A percentile compares a stretch with the other conserved stretches of the same genome.
Evolutionary conservation across 2,329 filamentous ascomycete species (phyloP).

Genomic region (Colletotrichum sp.): DNA sequence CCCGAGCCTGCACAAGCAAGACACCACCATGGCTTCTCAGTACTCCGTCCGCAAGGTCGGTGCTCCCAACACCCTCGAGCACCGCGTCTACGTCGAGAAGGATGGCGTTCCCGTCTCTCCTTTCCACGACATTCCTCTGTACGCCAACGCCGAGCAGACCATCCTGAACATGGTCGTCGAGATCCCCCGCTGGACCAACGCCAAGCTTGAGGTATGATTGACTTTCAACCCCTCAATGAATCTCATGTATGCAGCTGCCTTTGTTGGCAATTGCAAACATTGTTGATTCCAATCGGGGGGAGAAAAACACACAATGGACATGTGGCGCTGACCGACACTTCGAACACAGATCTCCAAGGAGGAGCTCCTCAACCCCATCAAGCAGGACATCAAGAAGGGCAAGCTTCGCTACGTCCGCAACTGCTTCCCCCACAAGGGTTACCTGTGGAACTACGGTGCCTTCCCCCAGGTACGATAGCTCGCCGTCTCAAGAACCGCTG

Average conservation of each 20-base stretch:
- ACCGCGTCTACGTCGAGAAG: conserved; percentile 97
- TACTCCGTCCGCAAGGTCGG: conserved; percentile 89
- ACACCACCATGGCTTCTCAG: conserved; percentile 60
- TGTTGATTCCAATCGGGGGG: not conserved
- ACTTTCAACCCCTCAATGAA: not conserved
- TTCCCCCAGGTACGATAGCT: conserved; percentile 82
- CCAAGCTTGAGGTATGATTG: conserved; percentile 90
- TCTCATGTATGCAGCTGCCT: not conserved
- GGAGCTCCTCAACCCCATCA: conserved; percentile 97
- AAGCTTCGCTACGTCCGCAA: conserved; percentile 99
- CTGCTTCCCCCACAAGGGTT: conserved; percentile 99
- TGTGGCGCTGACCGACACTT: conserved; percentile 15
- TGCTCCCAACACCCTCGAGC: conserved; percentile 90
- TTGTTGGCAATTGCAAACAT: not conserved
- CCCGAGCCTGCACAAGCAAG: conserved; percentile 21
- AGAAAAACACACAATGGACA: not conserved
- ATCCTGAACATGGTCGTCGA: conserved; percentile 99
- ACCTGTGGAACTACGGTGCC: conserved; percentile 99
- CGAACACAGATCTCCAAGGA: conserved; percentile 90
- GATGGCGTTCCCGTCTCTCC: conserved; percentile 92
- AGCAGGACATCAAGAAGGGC: conserved; percentile 99
- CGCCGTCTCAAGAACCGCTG: not conserved
- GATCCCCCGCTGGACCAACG: conserved; percentile 99
- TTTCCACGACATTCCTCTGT: conserved; percentile 98
- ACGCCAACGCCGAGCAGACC: conserved; percentile 94